phyloP scores from a whole-genome alignment of 2,329 filamentous ascomycete species.

The Calonectria pteridis region DNA sequence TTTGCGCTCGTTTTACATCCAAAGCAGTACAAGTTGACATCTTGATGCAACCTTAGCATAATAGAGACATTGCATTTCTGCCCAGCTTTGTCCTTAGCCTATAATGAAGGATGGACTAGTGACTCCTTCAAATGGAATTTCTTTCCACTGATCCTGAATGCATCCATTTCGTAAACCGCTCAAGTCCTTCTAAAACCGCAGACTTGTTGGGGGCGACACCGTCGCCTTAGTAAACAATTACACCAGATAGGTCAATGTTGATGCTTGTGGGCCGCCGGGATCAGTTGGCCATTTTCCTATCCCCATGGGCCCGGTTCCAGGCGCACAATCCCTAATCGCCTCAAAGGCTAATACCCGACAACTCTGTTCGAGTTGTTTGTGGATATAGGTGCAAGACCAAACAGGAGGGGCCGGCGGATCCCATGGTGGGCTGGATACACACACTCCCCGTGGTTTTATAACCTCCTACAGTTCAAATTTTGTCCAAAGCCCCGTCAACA shows the following conservation, averaged over 20 bases:
- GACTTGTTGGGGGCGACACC: background rate
- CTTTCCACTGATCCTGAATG: background rate
- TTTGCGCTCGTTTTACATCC: background rate
- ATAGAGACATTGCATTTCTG: background rate
- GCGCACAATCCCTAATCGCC: background rate
- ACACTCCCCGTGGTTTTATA: conserved; percentile 4
- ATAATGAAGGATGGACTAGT: background rate
- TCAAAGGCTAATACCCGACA: background rate
- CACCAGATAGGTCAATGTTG: background rate
- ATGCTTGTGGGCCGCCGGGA: background rate
- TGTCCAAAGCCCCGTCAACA: background rate
- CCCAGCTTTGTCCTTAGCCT: background rate
- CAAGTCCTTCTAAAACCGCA: background rate
- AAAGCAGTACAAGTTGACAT: background rate
- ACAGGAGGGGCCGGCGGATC: background rate
- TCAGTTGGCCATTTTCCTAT: background rate
- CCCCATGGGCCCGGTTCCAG: background rate
- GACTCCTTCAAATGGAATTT: background rate
- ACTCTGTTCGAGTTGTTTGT: background rate
- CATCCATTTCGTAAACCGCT: background rate
- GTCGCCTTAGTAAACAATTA: background rate
- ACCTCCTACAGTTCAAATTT: background rate
- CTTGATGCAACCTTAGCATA: background rate
- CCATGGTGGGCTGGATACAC: background rate
- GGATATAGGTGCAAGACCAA: background rate